Conservation (phyloP, 169 alveolate genomes). For the Toxoplasma gondii region DNA sequence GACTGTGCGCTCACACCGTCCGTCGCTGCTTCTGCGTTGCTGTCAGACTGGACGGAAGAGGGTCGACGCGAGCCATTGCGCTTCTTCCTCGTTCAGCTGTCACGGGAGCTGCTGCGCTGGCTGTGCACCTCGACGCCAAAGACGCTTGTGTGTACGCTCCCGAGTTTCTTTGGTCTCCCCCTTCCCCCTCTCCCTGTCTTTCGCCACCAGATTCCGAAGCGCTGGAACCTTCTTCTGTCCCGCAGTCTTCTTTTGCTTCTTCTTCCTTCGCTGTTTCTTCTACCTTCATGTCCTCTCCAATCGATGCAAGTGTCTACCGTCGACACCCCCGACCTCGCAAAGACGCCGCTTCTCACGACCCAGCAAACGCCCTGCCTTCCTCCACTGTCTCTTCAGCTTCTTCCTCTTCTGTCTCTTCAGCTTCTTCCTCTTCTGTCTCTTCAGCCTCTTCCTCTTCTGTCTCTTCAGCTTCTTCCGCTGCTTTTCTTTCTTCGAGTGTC, state of each 20-base stretch:
- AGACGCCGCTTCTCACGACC: not conserved
- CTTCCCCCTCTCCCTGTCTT: too few relatives aligned
- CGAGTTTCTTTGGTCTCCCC: not conserved
- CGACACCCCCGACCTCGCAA: not conserved
- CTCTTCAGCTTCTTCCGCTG: not conserved
- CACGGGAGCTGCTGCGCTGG: not conserved
- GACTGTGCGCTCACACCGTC: not conserved
- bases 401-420: not conserved
- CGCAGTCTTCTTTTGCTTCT: not conserved
- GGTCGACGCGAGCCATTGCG: not conserved
- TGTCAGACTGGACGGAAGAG: not conserved
- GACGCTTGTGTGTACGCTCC: not conserved
- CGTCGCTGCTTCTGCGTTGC: not conserved
- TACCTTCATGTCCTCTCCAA: not conserved
- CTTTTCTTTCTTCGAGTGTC: not conserved
- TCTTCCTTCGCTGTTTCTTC: not conserved
- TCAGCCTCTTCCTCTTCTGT: not conserved
- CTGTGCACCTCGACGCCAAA: not conserved
- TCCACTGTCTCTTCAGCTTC: not conserved
- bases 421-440: not conserved
- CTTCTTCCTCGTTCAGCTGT: not conserved
- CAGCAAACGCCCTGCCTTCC: not conserved
- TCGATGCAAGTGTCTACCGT: not conserved
- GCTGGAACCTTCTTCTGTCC: not conserved
- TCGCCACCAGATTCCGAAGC: not conserved